A percentile compares a stretch with the other conserved stretches of the same genome.
phyloP scores from a whole-genome alignment of 2,329 filamentous ascomycete species.

The Epichloe hybrida region DNA sequence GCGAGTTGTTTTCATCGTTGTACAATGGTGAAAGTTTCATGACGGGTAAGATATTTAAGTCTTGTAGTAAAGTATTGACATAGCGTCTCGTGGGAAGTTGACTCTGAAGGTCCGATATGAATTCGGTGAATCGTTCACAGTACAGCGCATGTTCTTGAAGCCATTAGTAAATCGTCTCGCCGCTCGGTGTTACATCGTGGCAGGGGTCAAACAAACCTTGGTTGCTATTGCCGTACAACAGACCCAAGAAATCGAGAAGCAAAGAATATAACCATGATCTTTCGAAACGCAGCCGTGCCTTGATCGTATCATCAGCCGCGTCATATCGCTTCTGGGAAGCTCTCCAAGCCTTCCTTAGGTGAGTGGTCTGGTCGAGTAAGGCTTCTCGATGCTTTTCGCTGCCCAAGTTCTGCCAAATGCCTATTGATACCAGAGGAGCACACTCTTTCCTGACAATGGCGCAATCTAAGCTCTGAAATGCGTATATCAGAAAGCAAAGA shows the following conservation, averaged over 20 bases:
- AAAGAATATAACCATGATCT: slow-evolving; percentile 86
- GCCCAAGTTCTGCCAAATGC: slow-evolving; percentile 87
- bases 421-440: slow-evolving; percentile 85
- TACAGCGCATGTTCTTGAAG: slow-evolving; percentile 31
- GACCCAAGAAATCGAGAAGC: slow-evolving; percentile 65
- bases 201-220: slow-evolving; percentile 22
- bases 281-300: slow-evolving; percentile 77
- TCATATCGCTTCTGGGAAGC: slow-evolving; percentile 78
- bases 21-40: slow-evolving; percentile 69
- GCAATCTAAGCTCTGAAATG: slow-evolving; percentile 89
- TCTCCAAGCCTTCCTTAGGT: slow-evolving; percentile 81
- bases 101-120: slow-evolving; percentile 80
- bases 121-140: slow-evolving; percentile 86
- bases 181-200: not conserved
- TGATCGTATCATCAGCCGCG: slow-evolving; percentile 63
- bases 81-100: slow-evolving; percentile 90
- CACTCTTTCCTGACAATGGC: slow-evolving; percentile 88
- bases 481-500: slow-evolving; percentile 78
- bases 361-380: slow-evolving; percentile 57
- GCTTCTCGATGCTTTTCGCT: slow-evolving; percentile 61
- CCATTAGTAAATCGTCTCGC: not conserved
- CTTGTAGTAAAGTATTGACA: slow-evolving; percentile 75
- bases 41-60: slow-evolving; percentile 69
- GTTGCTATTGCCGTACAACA: slow-evolving; percentile 48
- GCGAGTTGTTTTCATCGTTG: slow-evolving; percentile 56